These are phyloP conservation scores for Akanthomyces uredinophilus DNA, from an alignment of 2,329 filamentous ascomycete species.

Conservation along the genomic window DNA sequence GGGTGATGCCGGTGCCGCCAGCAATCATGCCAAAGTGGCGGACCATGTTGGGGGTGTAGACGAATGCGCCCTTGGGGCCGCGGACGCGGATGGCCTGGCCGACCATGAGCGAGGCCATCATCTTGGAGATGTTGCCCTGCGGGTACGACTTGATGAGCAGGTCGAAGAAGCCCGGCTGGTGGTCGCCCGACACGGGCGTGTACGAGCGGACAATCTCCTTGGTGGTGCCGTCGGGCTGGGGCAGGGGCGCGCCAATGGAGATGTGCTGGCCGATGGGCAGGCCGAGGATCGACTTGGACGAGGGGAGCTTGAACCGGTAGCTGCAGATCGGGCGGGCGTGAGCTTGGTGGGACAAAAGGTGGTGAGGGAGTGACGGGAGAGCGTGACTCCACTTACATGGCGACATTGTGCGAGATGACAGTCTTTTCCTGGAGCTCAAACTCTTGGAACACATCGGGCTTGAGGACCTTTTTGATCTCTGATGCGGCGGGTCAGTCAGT, in stretches of 20 bases:
- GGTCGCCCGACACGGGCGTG: conserved; percentile 85
- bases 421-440: conserved; percentile 95
- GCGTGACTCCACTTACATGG: conserved; percentile 59
- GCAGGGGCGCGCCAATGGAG: conserved; percentile 77
- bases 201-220: conserved; percentile 90
- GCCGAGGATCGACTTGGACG: conserved; percentile 74
- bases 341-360: not conserved
- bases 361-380: not conserved
- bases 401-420: conserved; percentile 93
- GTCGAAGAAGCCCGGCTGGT: conserved; percentile 88
- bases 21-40: conserved; percentile 97
- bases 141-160: conserved; percentile 98
- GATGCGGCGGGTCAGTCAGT: conserved; percentile 19
- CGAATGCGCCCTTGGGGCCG: conserved; percentile 96
- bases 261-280: conserved; percentile 99
- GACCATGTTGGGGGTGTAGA: conserved; percentile 96
- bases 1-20: conserved; percentile 94
- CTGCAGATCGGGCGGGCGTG: conserved; percentile 33
- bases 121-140: conserved; percentile 93
- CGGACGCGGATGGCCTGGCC: conserved; percentile 85
- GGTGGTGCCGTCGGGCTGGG: conserved; percentile 60
- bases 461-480: conserved; percentile 79
- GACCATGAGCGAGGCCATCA: conserved; percentile 76
- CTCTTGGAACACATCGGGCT: conserved; percentile 82
- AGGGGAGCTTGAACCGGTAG: conserved; percentile 88